phyloP scores from a whole-genome alignment of 2,329 filamentous ascomycete species.

The Aureobasidium namibiae region DNA sequence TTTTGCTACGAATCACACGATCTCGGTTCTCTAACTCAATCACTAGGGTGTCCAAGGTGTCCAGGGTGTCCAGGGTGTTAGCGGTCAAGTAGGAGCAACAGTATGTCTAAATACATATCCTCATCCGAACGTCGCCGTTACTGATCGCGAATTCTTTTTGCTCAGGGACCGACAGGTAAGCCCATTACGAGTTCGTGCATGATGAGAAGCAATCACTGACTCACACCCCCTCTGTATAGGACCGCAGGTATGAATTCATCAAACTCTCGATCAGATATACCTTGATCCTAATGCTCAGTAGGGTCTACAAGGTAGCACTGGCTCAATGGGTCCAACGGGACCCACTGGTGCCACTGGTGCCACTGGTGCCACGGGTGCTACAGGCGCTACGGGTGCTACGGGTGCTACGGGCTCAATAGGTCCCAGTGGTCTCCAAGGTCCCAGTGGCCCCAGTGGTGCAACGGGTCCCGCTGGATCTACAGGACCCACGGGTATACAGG shows the following conservation, averaged over 20 bases:
- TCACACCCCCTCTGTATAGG: background rate
- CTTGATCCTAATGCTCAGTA: background rate
- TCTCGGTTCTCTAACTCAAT: background rate
- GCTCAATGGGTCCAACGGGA: background rate
- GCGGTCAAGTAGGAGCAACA: background rate
- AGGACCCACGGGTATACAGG: slow-evolving; percentile 6
- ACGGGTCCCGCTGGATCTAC: background rate
- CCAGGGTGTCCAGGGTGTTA: background rate
- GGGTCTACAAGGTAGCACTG: background rate
- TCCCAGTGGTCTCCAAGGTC: slow-evolving; percentile 6
- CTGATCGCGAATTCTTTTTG: background rate
- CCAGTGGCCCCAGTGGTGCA: slow-evolving; percentile 2
- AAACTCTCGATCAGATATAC: background rate
- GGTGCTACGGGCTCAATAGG: slow-evolving; percentile 13
- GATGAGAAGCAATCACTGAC: background rate
- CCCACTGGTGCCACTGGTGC: background rate
- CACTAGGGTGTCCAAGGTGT: background rate
- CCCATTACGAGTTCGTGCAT: background rate
- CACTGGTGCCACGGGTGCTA: background rate
- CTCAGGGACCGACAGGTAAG: background rate
- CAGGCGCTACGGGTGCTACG: background rate
- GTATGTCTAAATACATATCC: background rate
- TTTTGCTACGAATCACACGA: background rate
- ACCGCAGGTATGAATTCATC: background rate
- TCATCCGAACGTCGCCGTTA: background rate